Percentiles rank a stretch among this genome's conserved stretches.
Evolutionary conservation across 2,329 filamentous ascomycete genomes (phyloP).

Genomic region (Helminthosporium solani): DNA sequence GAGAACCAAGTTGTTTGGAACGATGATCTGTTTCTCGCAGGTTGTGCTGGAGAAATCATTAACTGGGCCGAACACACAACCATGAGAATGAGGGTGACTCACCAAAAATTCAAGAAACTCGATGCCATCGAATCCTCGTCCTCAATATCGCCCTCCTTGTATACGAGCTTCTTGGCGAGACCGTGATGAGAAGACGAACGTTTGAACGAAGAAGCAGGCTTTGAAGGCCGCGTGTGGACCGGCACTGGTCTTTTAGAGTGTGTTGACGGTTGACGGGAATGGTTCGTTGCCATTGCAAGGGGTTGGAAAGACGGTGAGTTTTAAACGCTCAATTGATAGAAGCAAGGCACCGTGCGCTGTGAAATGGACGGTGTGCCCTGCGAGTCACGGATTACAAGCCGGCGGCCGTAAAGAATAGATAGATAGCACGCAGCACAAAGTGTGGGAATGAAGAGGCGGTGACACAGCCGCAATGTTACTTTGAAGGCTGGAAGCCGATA

Average conservation of each 20-base stretch:
- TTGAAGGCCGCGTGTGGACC: conserved; percentile 37
- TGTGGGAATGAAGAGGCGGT: conserved; percentile 29
- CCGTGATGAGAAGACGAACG: conserved; percentile 31
- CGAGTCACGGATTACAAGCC: conserved; percentile 8
- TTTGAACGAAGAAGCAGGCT: conserved; percentile 37
- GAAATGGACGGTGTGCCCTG: conserved; percentile 17
- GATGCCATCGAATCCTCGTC: conserved; percentile 54
- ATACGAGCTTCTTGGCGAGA: conserved; percentile 30
- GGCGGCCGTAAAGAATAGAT: neutral
- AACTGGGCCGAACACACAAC: neutral
- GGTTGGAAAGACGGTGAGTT: conserved; percentile 36
- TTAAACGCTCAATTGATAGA: conserved; percentile 33
- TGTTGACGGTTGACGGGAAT: conserved; percentile 36
- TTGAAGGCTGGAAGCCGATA: conserved; percentile 31
- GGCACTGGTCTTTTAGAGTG: conserved; percentile 39
- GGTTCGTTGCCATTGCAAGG: conserved; percentile 37
- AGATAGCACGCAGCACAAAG: neutral
- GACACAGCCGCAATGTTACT: conserved; percentile 34
- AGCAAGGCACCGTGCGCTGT: conserved; percentile 33
- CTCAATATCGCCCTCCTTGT: conserved; percentile 37
- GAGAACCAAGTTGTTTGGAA: conserved; percentile 59
- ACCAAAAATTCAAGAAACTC: conserved; percentile 57
- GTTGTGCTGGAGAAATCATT: conserved; percentile 51
- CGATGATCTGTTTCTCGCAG: conserved; percentile 66
- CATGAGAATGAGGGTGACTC: conserved; percentile 17